Evolutionary conservation across 768 basidiomycete genomes (phyloP).

Genomic region (Tulasnella sp.): DNA sequence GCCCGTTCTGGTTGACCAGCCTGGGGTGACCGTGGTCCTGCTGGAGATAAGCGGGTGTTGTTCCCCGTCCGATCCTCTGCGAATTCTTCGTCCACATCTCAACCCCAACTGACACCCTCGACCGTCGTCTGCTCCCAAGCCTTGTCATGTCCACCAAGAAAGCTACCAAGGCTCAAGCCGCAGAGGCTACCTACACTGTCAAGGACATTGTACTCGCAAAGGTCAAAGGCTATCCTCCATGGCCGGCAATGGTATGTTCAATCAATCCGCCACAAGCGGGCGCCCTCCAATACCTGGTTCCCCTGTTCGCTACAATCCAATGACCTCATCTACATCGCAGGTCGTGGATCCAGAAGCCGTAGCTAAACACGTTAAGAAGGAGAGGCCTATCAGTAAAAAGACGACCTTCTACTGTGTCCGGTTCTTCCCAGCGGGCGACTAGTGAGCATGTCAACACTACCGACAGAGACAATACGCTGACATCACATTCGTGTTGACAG

Average conservation of each 20-base stretch:
- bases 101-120: constrained; percentile 2
- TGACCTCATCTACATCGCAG: constrained; percentile 30
- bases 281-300: constrained; percentile 2
- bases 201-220: constrained; percentile 88
- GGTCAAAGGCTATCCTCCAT: constrained; percentile 86
- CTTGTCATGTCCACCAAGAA: constrained; percentile 16
- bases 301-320: background rate
- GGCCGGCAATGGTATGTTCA: constrained; percentile 78
- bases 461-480: background rate
- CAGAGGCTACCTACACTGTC: constrained; percentile 40
- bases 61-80: background rate
- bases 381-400: constrained; percentile 67
- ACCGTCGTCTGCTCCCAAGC: background rate
- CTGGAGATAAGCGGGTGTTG: constrained; percentile 7
- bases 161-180: constrained; percentile 5
- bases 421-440: constrained; percentile 92
- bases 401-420: constrained; percentile 56
- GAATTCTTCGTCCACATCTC: constrained; percentile 1
- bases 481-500: constrained; percentile 30
- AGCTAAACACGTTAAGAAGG: constrained; percentile 47
- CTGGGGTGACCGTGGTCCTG: background rate
- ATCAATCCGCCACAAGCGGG: background rate
- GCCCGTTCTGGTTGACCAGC: background rate
- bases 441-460: constrained; percentile 43
- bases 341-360: constrained; percentile 65